Percentiles rank a stretch among this genome's conserved stretches.
Conservation (phyloP, 495 filamentous ascomycete genomes). For the Hyphodiscus hymeniophilus region DNA sequence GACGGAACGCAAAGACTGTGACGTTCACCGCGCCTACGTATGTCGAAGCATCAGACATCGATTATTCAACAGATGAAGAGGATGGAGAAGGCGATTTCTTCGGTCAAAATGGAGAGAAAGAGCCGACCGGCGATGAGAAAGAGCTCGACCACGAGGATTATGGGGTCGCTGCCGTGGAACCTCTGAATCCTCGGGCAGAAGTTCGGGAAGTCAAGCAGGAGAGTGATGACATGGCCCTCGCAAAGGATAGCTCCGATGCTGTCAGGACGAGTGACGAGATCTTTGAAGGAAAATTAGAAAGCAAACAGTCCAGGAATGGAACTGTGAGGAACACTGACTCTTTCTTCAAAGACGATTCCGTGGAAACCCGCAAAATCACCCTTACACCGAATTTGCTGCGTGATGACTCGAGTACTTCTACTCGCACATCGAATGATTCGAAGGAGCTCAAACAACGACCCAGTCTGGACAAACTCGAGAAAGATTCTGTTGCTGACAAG, state of each 20-base stretch:
- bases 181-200: conserved; percentile 21
- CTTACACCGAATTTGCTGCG: conserved; percentile 91
- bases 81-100: conserved; percentile 51
- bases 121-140: conserved; percentile 27
- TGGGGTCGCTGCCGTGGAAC: conserved; percentile 19
- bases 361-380: conserved; percentile 95
- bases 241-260: conserved; percentile 25
- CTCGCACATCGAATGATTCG: conserved; percentile 49
- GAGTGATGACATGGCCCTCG: conserved; percentile 5
- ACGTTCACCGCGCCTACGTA: conserved; percentile 77
- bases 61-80: conserved; percentile 87
- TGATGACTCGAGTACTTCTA: conserved; percentile 60
- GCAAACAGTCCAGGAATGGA: conserved; percentile 70
- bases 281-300: conserved; percentile 47
- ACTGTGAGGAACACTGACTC: conserved; percentile 84
- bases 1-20: conserved; percentile 83
- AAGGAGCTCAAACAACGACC: conserved; percentile 49
- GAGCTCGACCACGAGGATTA: conserved; percentile 26
- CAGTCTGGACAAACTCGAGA: conserved; percentile 50
- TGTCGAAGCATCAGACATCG: conserved; percentile 82
- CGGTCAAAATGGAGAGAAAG: conserved; percentile 32
- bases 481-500: conserved; percentile 33
- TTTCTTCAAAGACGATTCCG: conserved; percentile 93
- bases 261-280: conserved; percentile 58
- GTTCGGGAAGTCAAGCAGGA: conserved; percentile 26